Conservation (phyloP, 805 yeast species). For the Komagataella pseudopastoris region DNA sequence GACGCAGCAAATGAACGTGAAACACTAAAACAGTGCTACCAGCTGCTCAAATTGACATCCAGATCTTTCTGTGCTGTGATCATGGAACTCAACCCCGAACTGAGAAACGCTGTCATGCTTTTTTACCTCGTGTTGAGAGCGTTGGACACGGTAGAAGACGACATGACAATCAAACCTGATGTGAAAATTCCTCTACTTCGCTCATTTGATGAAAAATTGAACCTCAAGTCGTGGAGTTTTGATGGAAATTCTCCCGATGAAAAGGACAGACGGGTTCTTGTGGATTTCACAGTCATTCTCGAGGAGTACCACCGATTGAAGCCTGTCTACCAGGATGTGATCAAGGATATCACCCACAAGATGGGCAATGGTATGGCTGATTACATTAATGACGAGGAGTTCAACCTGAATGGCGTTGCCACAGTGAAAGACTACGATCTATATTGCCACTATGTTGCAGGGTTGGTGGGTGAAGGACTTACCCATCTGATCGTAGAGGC, state of each 20-base stretch:
- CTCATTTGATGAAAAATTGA: conserved; percentile 49
- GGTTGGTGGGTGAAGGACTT: conserved; percentile 92
- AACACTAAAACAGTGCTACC: conserved; percentile 51
- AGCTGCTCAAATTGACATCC: conserved; percentile 56
- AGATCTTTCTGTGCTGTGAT: conserved; percentile 94
- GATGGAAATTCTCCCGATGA: conserved; percentile 63
- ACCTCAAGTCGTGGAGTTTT: conserved; percentile 67
- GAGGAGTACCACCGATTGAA: conserved; percentile 60
- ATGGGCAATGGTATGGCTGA: conserved; percentile 99
- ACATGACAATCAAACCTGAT: conserved; percentile 68
- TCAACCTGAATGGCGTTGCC: conserved; percentile 65
- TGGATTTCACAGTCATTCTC: conserved; percentile 62
- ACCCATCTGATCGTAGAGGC: conserved; percentile 75
- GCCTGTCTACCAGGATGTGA: conserved; percentile 64
- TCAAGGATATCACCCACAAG: conserved; percentile 60
- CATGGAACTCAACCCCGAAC: conserved; percentile 79
- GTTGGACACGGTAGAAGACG: conserved; percentile 92
- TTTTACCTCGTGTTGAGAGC: conserved; percentile 84
- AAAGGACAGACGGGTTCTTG: conserved; percentile 68
- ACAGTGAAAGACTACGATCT: conserved; percentile 75
- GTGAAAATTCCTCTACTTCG: conserved; percentile 67
- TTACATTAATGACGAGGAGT: conserved; percentile 64
- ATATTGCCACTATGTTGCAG: conserved; percentile 96
- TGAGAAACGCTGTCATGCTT: conserved; percentile 67
- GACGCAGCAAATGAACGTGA: conserved; percentile 24